Conservation (phyloP, 805 yeast genomes). For the Starmerella stigmatis region DNA sequence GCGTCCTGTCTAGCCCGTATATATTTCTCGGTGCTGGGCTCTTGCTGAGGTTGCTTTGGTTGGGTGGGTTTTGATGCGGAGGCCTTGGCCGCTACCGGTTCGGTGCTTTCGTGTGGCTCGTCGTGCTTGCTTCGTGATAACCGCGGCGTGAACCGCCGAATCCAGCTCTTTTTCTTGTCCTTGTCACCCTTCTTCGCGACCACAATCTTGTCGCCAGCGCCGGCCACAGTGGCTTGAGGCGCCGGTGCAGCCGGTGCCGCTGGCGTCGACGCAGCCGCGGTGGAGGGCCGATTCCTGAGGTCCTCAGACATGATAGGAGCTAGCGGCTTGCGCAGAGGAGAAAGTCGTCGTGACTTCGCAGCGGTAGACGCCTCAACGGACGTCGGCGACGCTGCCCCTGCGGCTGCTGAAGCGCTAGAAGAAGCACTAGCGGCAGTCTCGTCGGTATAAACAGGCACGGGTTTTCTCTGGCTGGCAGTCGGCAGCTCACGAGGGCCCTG, state of each 20-base stretch:
- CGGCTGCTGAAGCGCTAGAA: not conserved
- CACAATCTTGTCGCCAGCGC: not conserved
- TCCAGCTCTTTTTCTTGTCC: slow-evolving; percentile 18
- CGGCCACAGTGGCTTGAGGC: no score
- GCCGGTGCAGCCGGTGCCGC: not conserved
- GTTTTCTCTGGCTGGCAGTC: slow-evolving; percentile 11
- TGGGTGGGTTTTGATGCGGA: not conserved
- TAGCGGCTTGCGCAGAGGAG: not conserved
- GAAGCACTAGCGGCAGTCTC: no score
- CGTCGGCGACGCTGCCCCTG: no score
- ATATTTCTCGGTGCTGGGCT: not conserved
- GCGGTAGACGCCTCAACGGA: not conserved
- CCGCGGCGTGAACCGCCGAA: slow-evolving; percentile 20
- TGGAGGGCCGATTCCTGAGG: not conserved
- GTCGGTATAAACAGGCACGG: slow-evolving; percentile 18
- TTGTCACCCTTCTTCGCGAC: slow-evolving; percentile 3
- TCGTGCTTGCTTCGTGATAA: slow-evolving; percentile 10
- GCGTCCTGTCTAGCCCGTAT: not conserved
- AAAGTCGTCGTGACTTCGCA: not conserved
- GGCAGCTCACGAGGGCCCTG: slow-evolving; percentile 15
- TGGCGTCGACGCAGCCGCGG: not conserved
- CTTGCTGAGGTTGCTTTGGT: not conserved
- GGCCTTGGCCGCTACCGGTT: no score
- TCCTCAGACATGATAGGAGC: not conserved
- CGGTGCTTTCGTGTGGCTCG: not conserved